Conservation (phyloP, 2,329 filamentous ascomycete genomes). For the Colletotrichum sp. region DNA sequence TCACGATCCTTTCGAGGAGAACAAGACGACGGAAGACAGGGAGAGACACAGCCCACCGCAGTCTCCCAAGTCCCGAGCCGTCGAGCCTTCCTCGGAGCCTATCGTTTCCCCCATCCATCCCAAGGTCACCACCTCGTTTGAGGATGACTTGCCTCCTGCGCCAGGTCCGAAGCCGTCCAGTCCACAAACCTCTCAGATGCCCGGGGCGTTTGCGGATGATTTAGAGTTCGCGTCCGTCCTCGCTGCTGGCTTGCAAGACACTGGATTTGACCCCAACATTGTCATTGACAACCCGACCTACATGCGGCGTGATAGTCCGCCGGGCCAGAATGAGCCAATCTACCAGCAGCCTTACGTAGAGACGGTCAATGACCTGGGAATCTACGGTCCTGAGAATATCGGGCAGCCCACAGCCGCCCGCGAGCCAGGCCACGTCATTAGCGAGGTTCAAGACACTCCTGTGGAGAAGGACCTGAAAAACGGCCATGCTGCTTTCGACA, state of each 20-base stretch:
- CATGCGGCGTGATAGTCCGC: conserved; percentile 67
- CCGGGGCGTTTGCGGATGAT: conserved; percentile 71
- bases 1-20: conserved; percentile 9
- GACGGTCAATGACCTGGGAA: conserved; percentile 47
- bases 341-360: conserved; percentile 58
- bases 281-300: conserved; percentile 71
- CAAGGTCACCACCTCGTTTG: conserved; percentile 27
- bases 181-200: conserved; percentile 57
- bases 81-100: conserved; percentile 4
- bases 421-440: conserved; percentile 51
- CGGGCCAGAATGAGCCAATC: conserved; percentile 58
- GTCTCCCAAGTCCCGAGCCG: conserved; percentile 24
- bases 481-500: conserved; percentile 30
- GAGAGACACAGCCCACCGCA: conserved; percentile 10
- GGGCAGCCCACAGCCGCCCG: conserved; percentile 24
- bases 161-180: conserved; percentile 63
- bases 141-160: conserved; percentile 51
- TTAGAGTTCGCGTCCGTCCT: conserved; percentile 73
- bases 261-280: conserved; percentile 74
- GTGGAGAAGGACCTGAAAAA: not conserved
- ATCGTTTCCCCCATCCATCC: not conserved
- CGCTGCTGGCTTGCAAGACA: conserved; percentile 71
- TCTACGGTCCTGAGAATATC: conserved; percentile 37
- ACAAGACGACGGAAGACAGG: conserved; percentile 20
- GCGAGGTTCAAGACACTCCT: conserved; percentile 49